Evolutionary conservation across 108 stramenopile species (phyloP).

Genomic region (Asterionellopsis glacialis): DNA sequence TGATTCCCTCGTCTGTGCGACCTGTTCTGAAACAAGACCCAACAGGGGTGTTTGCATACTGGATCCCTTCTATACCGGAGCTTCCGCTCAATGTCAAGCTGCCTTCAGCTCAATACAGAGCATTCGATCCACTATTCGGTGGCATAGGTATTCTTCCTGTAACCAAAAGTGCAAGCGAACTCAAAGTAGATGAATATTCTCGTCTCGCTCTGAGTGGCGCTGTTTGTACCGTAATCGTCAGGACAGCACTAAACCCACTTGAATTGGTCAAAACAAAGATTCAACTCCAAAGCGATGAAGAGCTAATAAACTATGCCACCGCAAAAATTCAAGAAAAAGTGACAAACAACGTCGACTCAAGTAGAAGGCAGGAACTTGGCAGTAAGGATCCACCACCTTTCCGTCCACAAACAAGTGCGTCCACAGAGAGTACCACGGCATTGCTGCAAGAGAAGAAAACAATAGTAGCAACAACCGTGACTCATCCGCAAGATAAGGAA

Average conservation of each 20-base stretch:
- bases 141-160: slow-evolving; percentile 72
- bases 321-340: background rate
- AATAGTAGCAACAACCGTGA: background rate
- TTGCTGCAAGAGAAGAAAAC: too few relatives aligned
- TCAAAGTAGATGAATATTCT: slow-evolving; percentile 65
- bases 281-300: slow-evolving; percentile 75
- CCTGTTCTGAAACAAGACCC: slow-evolving; percentile 29
- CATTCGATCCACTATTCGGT: slow-evolving; percentile 81
- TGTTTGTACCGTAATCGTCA: slow-evolving; percentile 77
- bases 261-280: slow-evolving; percentile 88
- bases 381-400: background rate
- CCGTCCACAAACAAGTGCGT: background rate
- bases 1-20: slow-evolving; percentile 52
- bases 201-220: slow-evolving; percentile 75
- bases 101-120: slow-evolving; percentile 51
- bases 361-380: background rate
- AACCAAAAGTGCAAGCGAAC: slow-evolving; percentile 56
- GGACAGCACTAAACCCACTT: slow-evolving; percentile 79
- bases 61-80: slow-evolving; percentile 48
- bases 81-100: slow-evolving; percentile 16
- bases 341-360: background rate
- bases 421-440: too few relatives aligned
- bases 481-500: background rate
- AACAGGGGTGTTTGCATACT: slow-evolving; percentile 27
- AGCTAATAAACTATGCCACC: slow-evolving; percentile 45